Percentiles rank a stretch among this genome's conserved stretches.
Conservation (phyloP, 345 rosid genomes). For the Populus tremula region DNA sequence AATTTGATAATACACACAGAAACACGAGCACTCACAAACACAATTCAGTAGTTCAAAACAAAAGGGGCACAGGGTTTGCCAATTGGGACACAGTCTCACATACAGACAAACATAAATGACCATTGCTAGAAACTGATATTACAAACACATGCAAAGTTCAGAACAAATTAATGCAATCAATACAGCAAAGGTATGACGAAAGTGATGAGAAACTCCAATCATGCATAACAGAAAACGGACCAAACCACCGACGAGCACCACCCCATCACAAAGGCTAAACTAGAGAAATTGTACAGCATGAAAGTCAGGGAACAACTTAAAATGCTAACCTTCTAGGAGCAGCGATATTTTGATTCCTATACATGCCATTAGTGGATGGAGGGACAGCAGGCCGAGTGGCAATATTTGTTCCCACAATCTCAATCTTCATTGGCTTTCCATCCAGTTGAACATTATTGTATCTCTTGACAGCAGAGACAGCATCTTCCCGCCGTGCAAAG, state of each 20-base stretch:
- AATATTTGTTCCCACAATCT: constrained; percentile 10
- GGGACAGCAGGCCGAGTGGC: neutral
- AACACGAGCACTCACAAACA: neutral
- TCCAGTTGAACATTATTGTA: constrained; percentile 7
- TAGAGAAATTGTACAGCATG: neutral
- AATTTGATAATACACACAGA: neutral
- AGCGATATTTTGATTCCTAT: neutral
- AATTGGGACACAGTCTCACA: too few relatives aligned
- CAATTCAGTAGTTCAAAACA: neutral
- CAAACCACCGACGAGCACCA: neutral
- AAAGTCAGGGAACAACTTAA: neutral
- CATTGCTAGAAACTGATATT: too few relatives aligned
- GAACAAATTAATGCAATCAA: too few relatives aligned
- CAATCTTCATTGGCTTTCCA: constrained; percentile 11
- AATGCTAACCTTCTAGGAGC: neutral
- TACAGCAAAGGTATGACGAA: neutral
- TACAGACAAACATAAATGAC: too few relatives aligned
- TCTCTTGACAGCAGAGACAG: constrained; percentile 7
- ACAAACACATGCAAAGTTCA: too few relatives aligned
- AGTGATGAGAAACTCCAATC: neutral
- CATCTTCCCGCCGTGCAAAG: neutral
- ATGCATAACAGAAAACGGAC: neutral
- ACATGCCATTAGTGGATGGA: neutral
- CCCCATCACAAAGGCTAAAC: neutral
- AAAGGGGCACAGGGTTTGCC: too few relatives aligned